Base-by-base conservation (phyloP, 805 yeast genomes). In the Metschnikowia henanensis region DNA sequence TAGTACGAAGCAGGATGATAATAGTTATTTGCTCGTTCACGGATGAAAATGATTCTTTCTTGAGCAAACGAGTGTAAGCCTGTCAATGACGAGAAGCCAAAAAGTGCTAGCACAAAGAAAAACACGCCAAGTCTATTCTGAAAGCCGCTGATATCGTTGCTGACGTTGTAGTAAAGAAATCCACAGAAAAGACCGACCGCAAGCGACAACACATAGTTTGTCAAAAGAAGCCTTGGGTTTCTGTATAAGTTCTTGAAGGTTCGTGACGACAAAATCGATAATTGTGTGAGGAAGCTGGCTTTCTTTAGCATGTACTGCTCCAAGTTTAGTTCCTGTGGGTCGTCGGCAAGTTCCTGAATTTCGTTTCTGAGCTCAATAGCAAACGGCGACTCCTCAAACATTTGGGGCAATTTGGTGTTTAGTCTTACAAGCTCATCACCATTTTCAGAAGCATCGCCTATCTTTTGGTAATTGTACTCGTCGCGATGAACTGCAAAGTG, bases 11-110 rank as follows among this genome's bases (percentile, higher is more conserved):
- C 61, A 13, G 99, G 96, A 47, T 82, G 82, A 65, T 94, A 94
- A 62, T 94, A 94, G 53, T 92, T 92, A 61, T 94, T 94, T 6
- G 98, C 90, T 43, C 99, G 77, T 65, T 94, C 99, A 43, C 97
- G 79, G 46, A 94, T 77, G 59, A 92, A 94, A 15, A 92, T 88
- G 35, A 90, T 80, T 55, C 98, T 75, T 61, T 94, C 99, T 41
- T 80, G 76, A 0, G 96, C 82, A 63, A 94, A 94, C 3, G 96
- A 80, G 52, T 90, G 92, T 41, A 94, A 70, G 0, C 97, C 95
- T 0, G 98, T 92, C 57, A 94, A 75, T 0, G 98, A 85, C 1
- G 95, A 84, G 63, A 94, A 94, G 0, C 99, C 99, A 70, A 94
- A 91, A 57, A 91, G 78, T 3, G 98, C 88, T 48, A 94, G 72